These are phyloP conservation scores for Mortierella sp. DNA, from an alignment of 371 early-diverging fungal species.

Conservation along the genomic window DNA sequence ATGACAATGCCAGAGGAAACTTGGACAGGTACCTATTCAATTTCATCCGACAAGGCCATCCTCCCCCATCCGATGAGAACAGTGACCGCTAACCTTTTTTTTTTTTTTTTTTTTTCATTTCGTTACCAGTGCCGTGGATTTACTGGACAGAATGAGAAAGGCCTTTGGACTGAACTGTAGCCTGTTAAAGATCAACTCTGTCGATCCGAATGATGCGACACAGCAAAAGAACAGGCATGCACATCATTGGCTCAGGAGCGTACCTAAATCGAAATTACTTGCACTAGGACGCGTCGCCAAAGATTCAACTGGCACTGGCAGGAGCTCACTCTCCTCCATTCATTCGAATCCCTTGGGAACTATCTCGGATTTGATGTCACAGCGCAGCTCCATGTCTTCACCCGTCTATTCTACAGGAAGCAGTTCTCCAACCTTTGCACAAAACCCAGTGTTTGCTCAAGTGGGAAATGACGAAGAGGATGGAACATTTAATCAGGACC, in stretches of 20 bases:
- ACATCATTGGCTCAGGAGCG: slow-evolving; percentile 28
- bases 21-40: slow-evolving; percentile 62
- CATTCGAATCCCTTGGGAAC: slow-evolving; percentile 32
- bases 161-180: slow-evolving; percentile 76
- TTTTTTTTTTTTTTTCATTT: neutral
- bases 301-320: slow-evolving; percentile 16
- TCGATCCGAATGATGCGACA: slow-evolving; percentile 20
- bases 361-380: slow-evolving; percentile 30
- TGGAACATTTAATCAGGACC: slow-evolving; percentile 33
- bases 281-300: slow-evolving; percentile 33
- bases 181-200: slow-evolving; percentile 67
- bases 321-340: slow-evolving; percentile 35
- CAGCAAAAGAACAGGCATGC: slow-evolving; percentile 35
- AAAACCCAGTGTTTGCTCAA: slow-evolving; percentile 37
- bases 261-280: slow-evolving; percentile 32
- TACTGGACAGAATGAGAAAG: slow-evolving; percentile 72
- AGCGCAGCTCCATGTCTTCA: slow-evolving; percentile 41
- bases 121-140: slow-evolving; percentile 61
- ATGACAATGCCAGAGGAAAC: slow-evolving; percentile 70
- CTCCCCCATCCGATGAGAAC: too few relatives aligned
- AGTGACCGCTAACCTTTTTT: too few relatives aligned
- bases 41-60: neutral
- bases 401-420: slow-evolving; percentile 47
- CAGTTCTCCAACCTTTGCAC: slow-evolving; percentile 41
- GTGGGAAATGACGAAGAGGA: slow-evolving; percentile 50